phyloP scores from a whole-genome alignment of 2,329 filamentous ascomycete species.

The Botrytis aclada region DNA sequence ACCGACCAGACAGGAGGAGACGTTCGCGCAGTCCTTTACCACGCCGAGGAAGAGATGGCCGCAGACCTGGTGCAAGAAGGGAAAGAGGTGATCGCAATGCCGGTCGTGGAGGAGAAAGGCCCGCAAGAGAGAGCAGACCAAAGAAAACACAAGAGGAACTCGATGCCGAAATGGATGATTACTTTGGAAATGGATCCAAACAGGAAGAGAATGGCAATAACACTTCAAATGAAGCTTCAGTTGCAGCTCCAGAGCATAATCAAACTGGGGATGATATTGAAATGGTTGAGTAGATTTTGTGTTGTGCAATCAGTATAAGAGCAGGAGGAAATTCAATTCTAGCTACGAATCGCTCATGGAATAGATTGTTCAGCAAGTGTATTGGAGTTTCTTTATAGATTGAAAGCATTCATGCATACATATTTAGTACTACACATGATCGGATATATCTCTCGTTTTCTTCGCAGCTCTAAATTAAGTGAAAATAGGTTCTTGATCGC shows the following conservation, averaged over 20 bases:
- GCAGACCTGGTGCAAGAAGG: slow-evolving; percentile 47
- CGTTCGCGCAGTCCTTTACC: slow-evolving; percentile 60
- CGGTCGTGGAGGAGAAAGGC: slow-evolving; percentile 43
- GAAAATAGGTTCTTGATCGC: background rate
- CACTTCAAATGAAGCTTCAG: slow-evolving; percentile 32
- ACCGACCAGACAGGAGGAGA: slow-evolving; percentile 26
- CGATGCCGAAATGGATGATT: slow-evolving; percentile 96
- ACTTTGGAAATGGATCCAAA: slow-evolving; percentile 59
- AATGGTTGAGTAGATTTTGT: slow-evolving; percentile 52
- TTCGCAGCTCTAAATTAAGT: background rate
- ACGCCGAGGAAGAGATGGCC: slow-evolving; percentile 48
- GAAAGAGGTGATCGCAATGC: slow-evolving; percentile 41
- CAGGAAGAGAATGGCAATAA: slow-evolving; percentile 36
- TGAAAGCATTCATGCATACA: background rate
- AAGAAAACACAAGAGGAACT: slow-evolving; percentile 90
- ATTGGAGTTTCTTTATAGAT: background rate
- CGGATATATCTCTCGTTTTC: background rate
- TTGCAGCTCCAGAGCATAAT: slow-evolving; percentile 34
- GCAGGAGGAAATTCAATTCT: background rate
- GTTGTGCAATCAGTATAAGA: background rate
- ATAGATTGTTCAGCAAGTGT: background rate
- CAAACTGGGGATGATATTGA: slow-evolving; percentile 57
- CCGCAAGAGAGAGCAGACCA: slow-evolving; percentile 50
- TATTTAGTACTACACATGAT: background rate
- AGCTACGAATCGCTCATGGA: background rate